These are phyloP conservation scores for Lyophyllum atratum DNA, from an alignment of 768 basidiomycete species.

Conservation along the genomic window DNA sequence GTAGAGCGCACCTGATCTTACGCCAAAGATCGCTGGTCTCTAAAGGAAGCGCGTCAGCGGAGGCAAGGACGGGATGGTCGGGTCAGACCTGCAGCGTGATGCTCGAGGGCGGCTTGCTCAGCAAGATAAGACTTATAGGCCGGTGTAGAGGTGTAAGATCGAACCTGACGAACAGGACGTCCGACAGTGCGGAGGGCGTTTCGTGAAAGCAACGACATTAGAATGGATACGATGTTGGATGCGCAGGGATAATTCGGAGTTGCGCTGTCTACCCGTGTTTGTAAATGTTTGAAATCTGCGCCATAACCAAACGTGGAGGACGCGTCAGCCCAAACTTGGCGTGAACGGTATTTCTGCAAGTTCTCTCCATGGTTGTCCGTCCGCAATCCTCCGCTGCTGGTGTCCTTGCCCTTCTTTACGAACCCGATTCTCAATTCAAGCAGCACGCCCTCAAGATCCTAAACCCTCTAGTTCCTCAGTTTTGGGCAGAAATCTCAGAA, in stretches of 20 bases:
- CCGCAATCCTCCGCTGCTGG: slow-evolving; percentile 85
- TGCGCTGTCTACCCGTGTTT: slow-evolving; percentile 27
- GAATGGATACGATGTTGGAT: slow-evolving; percentile 7
- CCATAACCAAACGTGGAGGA: slow-evolving; percentile 32
- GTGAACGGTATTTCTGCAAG: slow-evolving; percentile 9
- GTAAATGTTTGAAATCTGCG: slow-evolving; percentile 26
- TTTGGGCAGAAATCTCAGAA: slow-evolving; percentile 99
- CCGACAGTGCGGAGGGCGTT: slow-evolving; percentile 48
- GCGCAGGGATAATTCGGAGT: slow-evolving; percentile 38
- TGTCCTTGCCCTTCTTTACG: slow-evolving; percentile 87
- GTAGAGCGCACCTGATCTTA: slow-evolving; percentile 62
- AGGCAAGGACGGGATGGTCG: neutral
- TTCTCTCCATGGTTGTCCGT: slow-evolving; percentile 61
- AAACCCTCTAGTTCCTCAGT: slow-evolving; percentile 83
- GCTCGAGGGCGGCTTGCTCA: slow-evolving; percentile 56
- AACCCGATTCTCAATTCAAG: slow-evolving; percentile 85
- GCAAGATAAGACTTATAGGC: slow-evolving; percentile 44
- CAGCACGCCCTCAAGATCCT: slow-evolving; percentile 88
- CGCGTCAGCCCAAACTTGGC: slow-evolving; percentile 42
- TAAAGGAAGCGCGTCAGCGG: slow-evolving; percentile 31
- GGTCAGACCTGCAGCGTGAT: slow-evolving; percentile 64
- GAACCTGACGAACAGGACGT: slow-evolving; percentile 44
- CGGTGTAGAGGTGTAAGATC: slow-evolving; percentile 41
- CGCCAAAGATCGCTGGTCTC: slow-evolving; percentile 83
- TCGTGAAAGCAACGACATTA: slow-evolving; percentile 54